Base-by-base conservation (phyloP, 805 yeast species). In the Teunomyces gatunensis region DNA sequence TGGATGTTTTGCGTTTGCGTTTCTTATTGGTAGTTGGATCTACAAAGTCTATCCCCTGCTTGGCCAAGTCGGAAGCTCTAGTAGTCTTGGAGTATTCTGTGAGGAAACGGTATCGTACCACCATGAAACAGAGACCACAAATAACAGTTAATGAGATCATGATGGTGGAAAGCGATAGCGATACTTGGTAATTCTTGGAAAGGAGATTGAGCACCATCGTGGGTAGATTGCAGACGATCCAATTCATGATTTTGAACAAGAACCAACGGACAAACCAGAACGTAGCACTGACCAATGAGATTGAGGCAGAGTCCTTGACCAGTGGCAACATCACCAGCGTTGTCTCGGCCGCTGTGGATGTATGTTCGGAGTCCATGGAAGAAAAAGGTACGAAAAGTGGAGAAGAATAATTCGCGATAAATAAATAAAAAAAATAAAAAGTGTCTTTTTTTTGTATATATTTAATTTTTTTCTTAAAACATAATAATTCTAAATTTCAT, bases 31-130 rank as follows among this genome's bases (percentile, higher is more conserved):
- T 68, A 50, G 43, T 59, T 39, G 54, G 74, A 71, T 45, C 77
- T 53, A 64, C 80, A 67, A 54, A 80, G 62, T 56, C 83, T 78
- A 51, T 74, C 52, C 45, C 70, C 62, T 35, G 75, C 55, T 46
- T 69, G 63, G 11, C 75, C 61, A 47, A 77, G 79, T 53, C 21
- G 30, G 45, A n/a, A 72, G 67, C 42, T 80, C 74, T 52, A 6
- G 70, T 63, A 39, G 61, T 59, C 18, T 59, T 58, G 4, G 91
- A 81, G 61, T 87, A 87, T 9, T 74, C 68, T 0, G 88, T 84
- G 17, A 85, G 66, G 47, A 81, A 82, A 45, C 78, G 76, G 65
- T 87, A 85, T 39, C 94, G 67, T 5, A 85, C 75, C 34, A 81
- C 57, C 1, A 78, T 68, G 58, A 77, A 77, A 17, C 72, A 59